Evolutionary conservation across 2,329 filamentous ascomycete species (phyloP), one percentile per base, ranked within the genome.

Genomic region (Pezicula rhizophila): DNA sequence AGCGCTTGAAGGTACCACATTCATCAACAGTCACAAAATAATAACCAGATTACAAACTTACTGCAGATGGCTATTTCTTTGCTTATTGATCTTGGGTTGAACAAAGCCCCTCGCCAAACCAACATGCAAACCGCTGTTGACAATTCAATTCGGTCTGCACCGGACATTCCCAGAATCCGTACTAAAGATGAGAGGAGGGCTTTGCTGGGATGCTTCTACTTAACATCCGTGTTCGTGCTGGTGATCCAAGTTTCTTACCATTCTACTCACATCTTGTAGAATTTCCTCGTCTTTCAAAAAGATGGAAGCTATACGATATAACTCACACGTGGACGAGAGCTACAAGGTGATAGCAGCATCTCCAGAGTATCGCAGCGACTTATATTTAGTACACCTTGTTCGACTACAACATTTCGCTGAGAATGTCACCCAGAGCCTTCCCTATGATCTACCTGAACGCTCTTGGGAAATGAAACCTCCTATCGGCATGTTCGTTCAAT

Each of bases 161-260:
- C 23, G 28, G 42, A 31, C 18, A 34, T 14, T 12, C 10, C 20
- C 17, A 3, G 31, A 33, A 8, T n/a, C 10, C 20, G 42, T 25
- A 44, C 42, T 5, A 33, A 15, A 14, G 42, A 44, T 14, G 42
- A 44, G 33, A 44, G 42, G 28, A 44, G 42, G 17, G 42, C 42
- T 15, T 17, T 44, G 4, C 42, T 44, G 18, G 42, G 42, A 34
- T 44, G 42, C 42, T 44, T 44, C 18, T 44, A 44, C 26, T 34
- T 44, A n/a, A 44, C 25, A 5, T 31, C 42, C 3, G 42, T 44
- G 42, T 44, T 14, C 10, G 42, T 34, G 14, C 10, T 4, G 26
- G 6, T n/a, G 18, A 28, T 31, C 23, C 17, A 3, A 11, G 7
- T n/a, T 15, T 14, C 6, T n/a, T 3, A n/a, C 33, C 15, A n/a